Evolutionary conservation across 1,139 yeast genomes (phyloP).

Genomic region (Lodderomyces orthopsilosis): DNA sequence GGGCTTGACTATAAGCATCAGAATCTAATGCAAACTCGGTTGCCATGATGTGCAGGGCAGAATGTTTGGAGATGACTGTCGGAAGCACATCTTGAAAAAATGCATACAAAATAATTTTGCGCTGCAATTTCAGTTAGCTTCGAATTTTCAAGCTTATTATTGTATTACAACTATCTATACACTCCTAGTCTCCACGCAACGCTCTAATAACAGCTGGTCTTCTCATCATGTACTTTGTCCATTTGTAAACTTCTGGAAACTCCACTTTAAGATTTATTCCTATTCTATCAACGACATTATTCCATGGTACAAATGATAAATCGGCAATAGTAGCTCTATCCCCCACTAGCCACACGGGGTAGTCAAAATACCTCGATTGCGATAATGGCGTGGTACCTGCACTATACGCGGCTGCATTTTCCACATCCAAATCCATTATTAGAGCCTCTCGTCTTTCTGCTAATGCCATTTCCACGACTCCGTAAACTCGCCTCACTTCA

Average conservation of each 20-base stretch:
- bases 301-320: slow-evolving; percentile 93
- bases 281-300: slow-evolving; percentile 88
- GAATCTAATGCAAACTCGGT: slow-evolving; percentile 23
- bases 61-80: not conserved
- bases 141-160: too few species aligned
- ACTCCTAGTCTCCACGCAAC: slow-evolving; percentile 53
- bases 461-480: slow-evolving; percentile 91
- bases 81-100: not conserved
- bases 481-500: slow-evolving; percentile 90
- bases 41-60: slow-evolving; percentile 3
- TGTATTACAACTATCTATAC: too few species aligned
- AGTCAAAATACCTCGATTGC: slow-evolving; percentile 83
- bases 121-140: too few species aligned
- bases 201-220: slow-evolving; percentile 82
- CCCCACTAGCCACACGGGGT: slow-evolving; percentile 95
- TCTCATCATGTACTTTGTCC: slow-evolving; percentile 93
- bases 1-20: slow-evolving; percentile 22
- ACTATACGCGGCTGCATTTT: slow-evolving; percentile 83
- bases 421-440: slow-evolving; percentile 87
- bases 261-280: slow-evolving; percentile 85
- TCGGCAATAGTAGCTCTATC: slow-evolving; percentile 90
- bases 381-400: slow-evolving; percentile 87
- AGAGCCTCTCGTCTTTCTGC: slow-evolving; percentile 91
- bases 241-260: slow-evolving; percentile 92
- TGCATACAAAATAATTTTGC: too few species aligned